These are phyloP conservation scores for Raphanus hybrid DNA, from an alignment of 441 rosid species.

Conservation along the genomic window DNA sequence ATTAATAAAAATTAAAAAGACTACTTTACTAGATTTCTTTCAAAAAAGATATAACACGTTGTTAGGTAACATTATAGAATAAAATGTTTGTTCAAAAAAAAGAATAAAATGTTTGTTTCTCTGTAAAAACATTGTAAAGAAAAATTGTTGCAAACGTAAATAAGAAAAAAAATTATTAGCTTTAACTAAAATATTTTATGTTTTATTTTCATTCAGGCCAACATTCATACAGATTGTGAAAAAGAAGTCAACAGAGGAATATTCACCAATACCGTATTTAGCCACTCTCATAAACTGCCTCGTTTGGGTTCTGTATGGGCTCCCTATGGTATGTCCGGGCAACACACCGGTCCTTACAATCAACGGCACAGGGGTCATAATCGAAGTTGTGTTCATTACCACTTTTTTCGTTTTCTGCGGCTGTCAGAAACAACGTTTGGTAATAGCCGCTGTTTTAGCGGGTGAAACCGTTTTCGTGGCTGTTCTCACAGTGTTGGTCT, in stretches of 20 bases:
- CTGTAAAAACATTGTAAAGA: too few species aligned
- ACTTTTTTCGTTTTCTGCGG: conserved; percentile 51
- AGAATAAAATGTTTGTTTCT: background rate
- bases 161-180: background rate
- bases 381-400: conserved; percentile 58
- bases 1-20: too few species aligned
- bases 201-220: conserved; percentile 56
- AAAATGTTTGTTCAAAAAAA: background rate
- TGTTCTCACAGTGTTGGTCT: conserved; percentile 42
- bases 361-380: conserved; percentile 64
- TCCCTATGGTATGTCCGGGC: conserved; percentile 74
- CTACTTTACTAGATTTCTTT: too few species aligned
- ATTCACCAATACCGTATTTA: conserved; percentile 73
- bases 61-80: background rate
- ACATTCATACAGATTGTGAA: conserved; percentile 73
- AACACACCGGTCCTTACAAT: conserved; percentile 75
- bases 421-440: conserved; percentile 50
- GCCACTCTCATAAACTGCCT: conserved; percentile 80
- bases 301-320: conserved; percentile 83
- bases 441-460: conserved; percentile 36
- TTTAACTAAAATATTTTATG: background rate
- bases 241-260: conserved; percentile 75
- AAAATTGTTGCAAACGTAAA: background rate
- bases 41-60: too few species aligned
- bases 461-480: conserved; percentile 53